A percentile compares a stretch with the other conserved stretches of the same genome.
These are phyloP conservation scores for Calycina marina DNA, from an alignment of 2,329 filamentous ascomycete genomes.

Conservation along the genomic window DNA sequence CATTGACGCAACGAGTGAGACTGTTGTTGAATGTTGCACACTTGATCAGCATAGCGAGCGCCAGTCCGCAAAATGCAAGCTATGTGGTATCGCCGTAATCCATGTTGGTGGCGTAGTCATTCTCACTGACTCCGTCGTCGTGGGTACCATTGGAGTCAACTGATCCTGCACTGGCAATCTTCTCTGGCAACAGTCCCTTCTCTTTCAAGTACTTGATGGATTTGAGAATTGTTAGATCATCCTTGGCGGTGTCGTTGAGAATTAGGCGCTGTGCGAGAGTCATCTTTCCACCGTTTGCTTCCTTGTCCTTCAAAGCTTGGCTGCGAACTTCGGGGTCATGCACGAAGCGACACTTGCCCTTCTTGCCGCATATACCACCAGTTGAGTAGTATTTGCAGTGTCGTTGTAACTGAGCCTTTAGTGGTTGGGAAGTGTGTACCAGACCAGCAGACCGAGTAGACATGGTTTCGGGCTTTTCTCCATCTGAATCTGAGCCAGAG, in stretches of 20 bases:
- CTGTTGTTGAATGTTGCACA: too few species aligned
- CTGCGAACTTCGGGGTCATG: slow-evolving; percentile 50
- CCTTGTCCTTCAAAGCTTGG: slow-evolving; percentile 47
- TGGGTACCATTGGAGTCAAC: too few species aligned
- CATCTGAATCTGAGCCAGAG: slow-evolving; percentile 34
- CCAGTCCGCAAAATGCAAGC: not conserved
- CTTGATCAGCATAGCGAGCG: not conserved
- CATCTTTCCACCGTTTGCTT: slow-evolving; percentile 49
- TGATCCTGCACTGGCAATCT: slow-evolving; percentile 14
- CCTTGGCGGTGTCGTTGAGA: slow-evolving; percentile 53
- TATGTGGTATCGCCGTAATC: slow-evolving; percentile 7
- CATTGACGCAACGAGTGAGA: too few species aligned
- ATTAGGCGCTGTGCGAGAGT: slow-evolving; percentile 51
- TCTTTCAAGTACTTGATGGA: slow-evolving; percentile 51
- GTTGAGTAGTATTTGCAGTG: slow-evolving; percentile 61
- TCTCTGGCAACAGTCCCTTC: slow-evolving; percentile 23
- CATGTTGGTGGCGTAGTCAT: slow-evolving; percentile 16
- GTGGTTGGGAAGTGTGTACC: slow-evolving; percentile 27
- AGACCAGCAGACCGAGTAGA: slow-evolving; percentile 29
- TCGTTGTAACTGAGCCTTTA: slow-evolving; percentile 45
- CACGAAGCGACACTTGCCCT: slow-evolving; percentile 62
- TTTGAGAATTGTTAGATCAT: slow-evolving; percentile 50
- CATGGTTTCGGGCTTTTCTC: slow-evolving; percentile 43
- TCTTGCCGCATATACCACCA: slow-evolving; percentile 54
- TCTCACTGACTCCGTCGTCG: slow-evolving; percentile 15